A percentile compares a stretch with the other conserved stretches of the same genome.
Evolutionary conservation across 2,329 filamentous ascomycete species (phyloP).

Genomic region (Tolypocladium ophioglossoides): DNA sequence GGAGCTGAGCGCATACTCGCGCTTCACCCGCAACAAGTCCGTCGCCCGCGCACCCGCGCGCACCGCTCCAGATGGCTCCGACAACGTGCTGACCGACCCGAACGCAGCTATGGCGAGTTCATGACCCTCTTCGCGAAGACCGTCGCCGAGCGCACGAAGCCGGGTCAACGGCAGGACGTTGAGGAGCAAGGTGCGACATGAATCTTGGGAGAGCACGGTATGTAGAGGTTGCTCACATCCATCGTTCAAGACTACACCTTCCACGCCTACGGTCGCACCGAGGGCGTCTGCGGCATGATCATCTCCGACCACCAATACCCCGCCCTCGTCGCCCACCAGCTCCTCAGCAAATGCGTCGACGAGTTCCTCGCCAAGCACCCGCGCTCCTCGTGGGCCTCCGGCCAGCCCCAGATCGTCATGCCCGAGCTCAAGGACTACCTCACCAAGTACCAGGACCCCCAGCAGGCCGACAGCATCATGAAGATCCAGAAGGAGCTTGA

Average conservation of each 20-base stretch:
- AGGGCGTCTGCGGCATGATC: conserved; percentile 67
- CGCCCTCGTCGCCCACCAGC: conserved; percentile 69
- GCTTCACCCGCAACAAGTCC: conserved; percentile 66
- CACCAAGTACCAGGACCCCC: conserved; percentile 69
- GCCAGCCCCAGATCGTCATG: conserved; percentile 46
- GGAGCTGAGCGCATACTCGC: conserved; percentile 67
- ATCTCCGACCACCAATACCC: conserved; percentile 71
- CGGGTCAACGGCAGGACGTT: conserved; percentile 76
- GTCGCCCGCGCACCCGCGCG: conserved; percentile 10
- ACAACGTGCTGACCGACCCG: conserved; percentile 7
- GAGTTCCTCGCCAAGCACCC: conserved; percentile 76
- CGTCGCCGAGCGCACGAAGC: conserved; percentile 72
- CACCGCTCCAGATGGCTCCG: not conserved
- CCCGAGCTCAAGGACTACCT: conserved; percentile 72
- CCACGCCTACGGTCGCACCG: conserved; percentile 65
- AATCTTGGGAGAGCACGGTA: not conserved
- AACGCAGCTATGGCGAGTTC: conserved; percentile 44
- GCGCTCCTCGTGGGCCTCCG: conserved; percentile 51
- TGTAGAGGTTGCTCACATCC: conserved; percentile 7
- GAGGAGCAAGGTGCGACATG: conserved; percentile 57
- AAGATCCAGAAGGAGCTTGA: conserved; percentile 96
- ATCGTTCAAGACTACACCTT: conserved; percentile 51
- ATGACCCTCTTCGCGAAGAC: conserved; percentile 81
- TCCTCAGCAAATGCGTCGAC: conserved; percentile 78
- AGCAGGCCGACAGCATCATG: conserved; percentile 82